Conservation (phyloP, 2,329 filamentous ascomycete species). For the Aspergillus intermedius region DNA sequence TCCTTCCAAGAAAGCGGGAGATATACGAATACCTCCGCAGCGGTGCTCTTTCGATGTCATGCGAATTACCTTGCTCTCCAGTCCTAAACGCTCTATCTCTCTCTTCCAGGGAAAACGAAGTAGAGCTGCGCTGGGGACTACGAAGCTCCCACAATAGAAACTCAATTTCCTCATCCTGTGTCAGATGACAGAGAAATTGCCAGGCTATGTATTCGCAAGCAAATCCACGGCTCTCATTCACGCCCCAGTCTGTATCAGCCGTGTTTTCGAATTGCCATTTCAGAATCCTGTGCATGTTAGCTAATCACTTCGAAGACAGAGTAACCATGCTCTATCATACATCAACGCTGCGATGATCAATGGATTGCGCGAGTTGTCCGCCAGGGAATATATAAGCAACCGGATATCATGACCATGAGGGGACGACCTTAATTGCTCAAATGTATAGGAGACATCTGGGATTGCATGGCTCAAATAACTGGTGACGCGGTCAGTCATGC, state of each 20-base stretch:
- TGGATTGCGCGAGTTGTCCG: conserved; percentile 38
- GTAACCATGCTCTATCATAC: conserved; percentile 29
- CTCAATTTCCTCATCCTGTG: conserved; percentile 52
- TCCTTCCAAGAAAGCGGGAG: conserved; percentile 23
- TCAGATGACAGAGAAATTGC: conserved; percentile 53
- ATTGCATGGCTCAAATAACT: conserved; percentile 37
- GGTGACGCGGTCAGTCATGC: conserved; percentile 1
- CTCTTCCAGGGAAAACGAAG: conserved; percentile 15
- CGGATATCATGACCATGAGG: conserved; percentile 32
- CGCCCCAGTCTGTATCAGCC: conserved; percentile 48
- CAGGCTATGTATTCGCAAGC: conserved; percentile 59
- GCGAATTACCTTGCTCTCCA: conserved; percentile 3
- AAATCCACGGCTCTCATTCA: conserved; percentile 51
- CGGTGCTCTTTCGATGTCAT: conserved; percentile 23
- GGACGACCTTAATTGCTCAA: conserved; percentile 39
- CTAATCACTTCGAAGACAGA: not conserved
- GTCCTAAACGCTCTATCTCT: conserved; percentile 11
- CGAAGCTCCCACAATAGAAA: conserved; percentile 50
- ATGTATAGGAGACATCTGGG: conserved; percentile 36
- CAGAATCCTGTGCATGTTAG: conserved; percentile 40
- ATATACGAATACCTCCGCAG: conserved; percentile 18
- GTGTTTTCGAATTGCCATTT: conserved; percentile 51
- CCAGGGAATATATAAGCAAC: conserved; percentile 33
- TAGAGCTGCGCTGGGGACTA: conserved; percentile 13
- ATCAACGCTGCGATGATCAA: conserved; percentile 45